phyloP scores from a whole-genome alignment of 2,329 filamentous ascomycete species.

The Mycogone perniciosa region DNA sequence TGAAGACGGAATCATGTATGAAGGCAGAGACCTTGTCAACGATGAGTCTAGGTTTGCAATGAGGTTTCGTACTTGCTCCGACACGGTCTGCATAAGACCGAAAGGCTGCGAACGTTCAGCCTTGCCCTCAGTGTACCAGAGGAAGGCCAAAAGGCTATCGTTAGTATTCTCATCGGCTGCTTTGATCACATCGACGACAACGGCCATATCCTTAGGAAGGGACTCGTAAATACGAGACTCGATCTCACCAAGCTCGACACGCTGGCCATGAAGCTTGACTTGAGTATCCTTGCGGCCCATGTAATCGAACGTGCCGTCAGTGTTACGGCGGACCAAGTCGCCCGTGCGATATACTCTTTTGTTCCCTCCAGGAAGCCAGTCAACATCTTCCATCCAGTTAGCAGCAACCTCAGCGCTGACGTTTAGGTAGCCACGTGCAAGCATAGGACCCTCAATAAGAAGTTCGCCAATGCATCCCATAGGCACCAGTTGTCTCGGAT shows the following conservation, averaged over 20 bases:
- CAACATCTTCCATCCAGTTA: constrained; percentile 10
- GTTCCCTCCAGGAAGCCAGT: constrained; percentile 5
- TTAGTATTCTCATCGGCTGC: not conserved
- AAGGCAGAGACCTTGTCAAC: too few species aligned
- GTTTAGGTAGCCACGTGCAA: constrained; percentile 17
- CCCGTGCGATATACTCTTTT: constrained; percentile 2
- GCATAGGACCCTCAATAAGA: constrained; percentile 17
- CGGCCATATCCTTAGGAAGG: not conserved
- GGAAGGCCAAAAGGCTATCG: not conserved
- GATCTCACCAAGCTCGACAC: constrained; percentile 6
- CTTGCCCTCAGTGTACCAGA: not conserved
- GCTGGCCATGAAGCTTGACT: constrained; percentile 4
- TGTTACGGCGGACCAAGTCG: constrained; percentile 1
- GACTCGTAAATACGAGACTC: constrained; percentile 1
- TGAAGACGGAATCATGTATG: too few species aligned
- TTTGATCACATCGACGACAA: constrained; percentile 3
- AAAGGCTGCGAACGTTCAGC: too few species aligned
- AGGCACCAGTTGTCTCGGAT: constrained; percentile 15
- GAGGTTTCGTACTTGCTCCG: not conserved
- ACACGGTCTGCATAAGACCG: not conserved
- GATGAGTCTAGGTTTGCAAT: too few species aligned
- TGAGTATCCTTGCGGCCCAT: constrained; percentile 6
- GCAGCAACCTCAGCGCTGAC: constrained; percentile 1
- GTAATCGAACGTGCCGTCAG: constrained; percentile 1
- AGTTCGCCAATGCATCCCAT: constrained; percentile 17